A percentile compares a stretch with the other conserved stretches of the same genome.
Conservation (phyloP, 345 rosid species). For the Ricinus communis region DNA sequence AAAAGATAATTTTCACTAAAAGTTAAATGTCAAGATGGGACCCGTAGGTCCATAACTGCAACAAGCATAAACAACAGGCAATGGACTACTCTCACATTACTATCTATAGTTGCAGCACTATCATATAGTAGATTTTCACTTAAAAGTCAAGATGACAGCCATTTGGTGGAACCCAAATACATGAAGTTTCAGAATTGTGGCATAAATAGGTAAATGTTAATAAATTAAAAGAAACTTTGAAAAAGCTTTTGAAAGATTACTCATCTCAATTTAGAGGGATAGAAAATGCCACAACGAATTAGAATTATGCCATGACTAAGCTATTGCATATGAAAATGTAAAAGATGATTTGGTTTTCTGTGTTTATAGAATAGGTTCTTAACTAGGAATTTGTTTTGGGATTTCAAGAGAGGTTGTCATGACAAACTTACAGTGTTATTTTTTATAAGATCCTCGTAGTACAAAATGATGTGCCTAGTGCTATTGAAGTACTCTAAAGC, state of each 20-base stretch:
- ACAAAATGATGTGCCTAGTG: constrained; percentile 72
- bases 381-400: background rate
- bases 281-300: background rate
- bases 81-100: background rate
- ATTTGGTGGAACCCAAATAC: background rate
- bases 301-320: background rate
- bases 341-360: too few species aligned
- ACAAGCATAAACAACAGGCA: constrained; percentile 3
- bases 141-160: background rate
- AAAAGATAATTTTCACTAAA: background rate
- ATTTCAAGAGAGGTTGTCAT: background rate
- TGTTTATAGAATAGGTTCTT: background rate
- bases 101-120: background rate
- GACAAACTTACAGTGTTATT: constrained; percentile 48
- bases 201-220: background rate
- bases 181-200: background rate
- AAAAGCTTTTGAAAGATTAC: background rate
- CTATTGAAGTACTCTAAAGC: constrained; percentile 65
- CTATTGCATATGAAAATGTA: background rate
- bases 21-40: background rate
- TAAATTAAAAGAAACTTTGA: background rate
- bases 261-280: background rate
- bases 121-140: background rate
- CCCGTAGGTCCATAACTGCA: constrained; percentile 34
- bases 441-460: constrained; percentile 77